Percentiles rank a stretch among this genome's conserved stretches.
Evolutionary conservation across 768 basidiomycete species (phyloP).

Genomic region (Polyporus arcularius): DNA sequence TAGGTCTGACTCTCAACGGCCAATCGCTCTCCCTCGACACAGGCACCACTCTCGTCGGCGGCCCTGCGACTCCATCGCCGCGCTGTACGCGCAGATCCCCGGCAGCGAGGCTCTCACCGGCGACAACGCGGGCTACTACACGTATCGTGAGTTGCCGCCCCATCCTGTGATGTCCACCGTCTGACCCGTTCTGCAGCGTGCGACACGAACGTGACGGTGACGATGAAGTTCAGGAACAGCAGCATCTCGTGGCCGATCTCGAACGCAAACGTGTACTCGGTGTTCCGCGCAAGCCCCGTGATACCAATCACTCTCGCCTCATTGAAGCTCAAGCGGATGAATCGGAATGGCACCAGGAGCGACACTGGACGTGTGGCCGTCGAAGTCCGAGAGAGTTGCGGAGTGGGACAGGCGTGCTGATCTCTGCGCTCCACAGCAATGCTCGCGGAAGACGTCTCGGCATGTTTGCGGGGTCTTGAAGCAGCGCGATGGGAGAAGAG

Average conservation of each 20-base stretch:
- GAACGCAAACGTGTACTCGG: constrained; percentile 85
- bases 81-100: constrained; percentile 77
- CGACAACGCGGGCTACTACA: constrained; percentile 76
- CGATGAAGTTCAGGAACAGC: constrained; percentile 72
- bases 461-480: no score
- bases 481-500: no score
- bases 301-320: no score
- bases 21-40: constrained; percentile 56
- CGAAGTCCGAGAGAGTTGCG: no score
- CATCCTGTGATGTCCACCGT: background rate
- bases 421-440: no score
- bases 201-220: constrained; percentile 59
- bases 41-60: constrained; percentile 93
- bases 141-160: constrained; percentile 56
- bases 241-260: constrained; percentile 66
- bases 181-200: constrained; percentile 58
- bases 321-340: no score
- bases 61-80: constrained; percentile 60
- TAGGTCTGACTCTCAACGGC: constrained; percentile 67
- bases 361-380: no score
- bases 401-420: no score
- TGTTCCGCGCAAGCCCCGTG: constrained; percentile 73
- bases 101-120: constrained; percentile 62
- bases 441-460: no score
- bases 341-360: no score